These are phyloP conservation scores for Oxytropis ochrocephala DNA, from an alignment of 306 rosid species.

Conservation along the genomic window DNA sequence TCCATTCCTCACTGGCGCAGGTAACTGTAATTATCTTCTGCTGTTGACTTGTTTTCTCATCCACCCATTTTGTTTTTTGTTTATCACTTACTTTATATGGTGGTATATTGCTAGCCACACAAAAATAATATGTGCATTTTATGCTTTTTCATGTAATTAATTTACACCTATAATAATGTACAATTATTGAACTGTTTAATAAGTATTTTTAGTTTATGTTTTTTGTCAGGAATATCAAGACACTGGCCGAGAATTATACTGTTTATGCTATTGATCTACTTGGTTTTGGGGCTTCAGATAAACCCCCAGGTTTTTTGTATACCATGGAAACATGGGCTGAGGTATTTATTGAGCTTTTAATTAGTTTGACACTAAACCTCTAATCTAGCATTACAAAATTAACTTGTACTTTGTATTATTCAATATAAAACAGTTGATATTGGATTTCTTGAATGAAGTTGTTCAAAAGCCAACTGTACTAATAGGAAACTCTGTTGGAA, in stretches of 20 bases:
- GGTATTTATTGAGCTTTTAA: conserved; percentile 33
- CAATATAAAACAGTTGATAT: conserved; percentile 51
- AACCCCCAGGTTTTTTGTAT: conserved; percentile 67
- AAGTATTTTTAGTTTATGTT: neutral
- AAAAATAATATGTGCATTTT: neutral
- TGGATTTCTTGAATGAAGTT: conserved; percentile 77
- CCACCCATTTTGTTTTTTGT: conserved; percentile 17
- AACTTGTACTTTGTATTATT: neutral
- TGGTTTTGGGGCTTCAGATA: conserved; percentile 92
- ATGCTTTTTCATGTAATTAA: too few species aligned
- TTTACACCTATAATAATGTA: neutral
- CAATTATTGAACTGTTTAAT: neutral
- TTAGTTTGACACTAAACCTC: neutral
- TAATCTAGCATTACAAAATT: neutral
- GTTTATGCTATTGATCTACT: conserved; percentile 95
- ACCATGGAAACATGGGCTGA: conserved; percentile 93
- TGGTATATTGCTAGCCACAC: conserved; percentile 13
- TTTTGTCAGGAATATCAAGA: conserved; percentile 58
- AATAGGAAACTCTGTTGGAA: conserved; percentile 89
- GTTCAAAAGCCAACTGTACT: conserved; percentile 74
- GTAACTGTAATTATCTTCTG: conserved; percentile 20
- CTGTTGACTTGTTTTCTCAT: conserved; percentile 14
- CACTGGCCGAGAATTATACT: conserved; percentile 46
- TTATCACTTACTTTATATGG: conserved; percentile 9
- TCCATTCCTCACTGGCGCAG: conserved; percentile 96